These are phyloP conservation scores for Epichloe coenophiala DNA, from an alignment of 2,329 filamentous ascomycete genomes.

Conservation along the genomic window DNA sequence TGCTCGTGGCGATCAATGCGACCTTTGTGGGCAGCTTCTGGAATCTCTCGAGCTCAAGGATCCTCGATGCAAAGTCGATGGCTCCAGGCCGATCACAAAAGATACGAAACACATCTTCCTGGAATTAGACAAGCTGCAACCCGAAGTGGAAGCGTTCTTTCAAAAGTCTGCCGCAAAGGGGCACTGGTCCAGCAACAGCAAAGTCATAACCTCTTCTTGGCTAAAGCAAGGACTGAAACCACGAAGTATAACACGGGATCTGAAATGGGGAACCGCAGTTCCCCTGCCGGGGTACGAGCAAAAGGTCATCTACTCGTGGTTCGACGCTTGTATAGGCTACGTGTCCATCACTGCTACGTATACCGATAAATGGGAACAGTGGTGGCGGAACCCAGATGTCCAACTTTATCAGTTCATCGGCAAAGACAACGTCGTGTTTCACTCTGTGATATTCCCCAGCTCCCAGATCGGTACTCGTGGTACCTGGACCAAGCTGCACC, in stretches of 20 bases:
- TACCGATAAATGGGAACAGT: slow-evolving; percentile 66
- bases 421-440: slow-evolving; percentile 54
- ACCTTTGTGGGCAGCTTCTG: slow-evolving; percentile 52
- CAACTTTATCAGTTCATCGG: slow-evolving; percentile 81
- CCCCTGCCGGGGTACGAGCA: slow-evolving; percentile 33
- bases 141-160: slow-evolving; percentile 59
- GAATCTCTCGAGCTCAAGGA: slow-evolving; percentile 58
- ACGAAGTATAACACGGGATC: slow-evolving; percentile 70
- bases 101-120: slow-evolving; percentile 81
- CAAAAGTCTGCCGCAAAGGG: slow-evolving; percentile 54
- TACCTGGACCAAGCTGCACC: slow-evolving; percentile 69
- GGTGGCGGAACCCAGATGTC: slow-evolving; percentile 77
- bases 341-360: slow-evolving; percentile 76
- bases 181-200: slow-evolving; percentile 55
- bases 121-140: slow-evolving; percentile 61
- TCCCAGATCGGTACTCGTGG: slow-evolving; percentile 65
- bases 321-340: slow-evolving; percentile 76
- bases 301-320: slow-evolving; percentile 72
- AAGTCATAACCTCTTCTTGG: slow-evolving; percentile 60
- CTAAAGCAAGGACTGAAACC: slow-evolving; percentile 63
- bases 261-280: slow-evolving; percentile 58
- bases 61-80: slow-evolving; percentile 73
- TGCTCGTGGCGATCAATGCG: slow-evolving; percentile 53
- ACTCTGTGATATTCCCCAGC: slow-evolving; percentile 71
- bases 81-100: slow-evolving; percentile 53